Conservation (phyloP, 371 early-diverging fungal species). For the Basidiobolus meristosporus region DNA sequence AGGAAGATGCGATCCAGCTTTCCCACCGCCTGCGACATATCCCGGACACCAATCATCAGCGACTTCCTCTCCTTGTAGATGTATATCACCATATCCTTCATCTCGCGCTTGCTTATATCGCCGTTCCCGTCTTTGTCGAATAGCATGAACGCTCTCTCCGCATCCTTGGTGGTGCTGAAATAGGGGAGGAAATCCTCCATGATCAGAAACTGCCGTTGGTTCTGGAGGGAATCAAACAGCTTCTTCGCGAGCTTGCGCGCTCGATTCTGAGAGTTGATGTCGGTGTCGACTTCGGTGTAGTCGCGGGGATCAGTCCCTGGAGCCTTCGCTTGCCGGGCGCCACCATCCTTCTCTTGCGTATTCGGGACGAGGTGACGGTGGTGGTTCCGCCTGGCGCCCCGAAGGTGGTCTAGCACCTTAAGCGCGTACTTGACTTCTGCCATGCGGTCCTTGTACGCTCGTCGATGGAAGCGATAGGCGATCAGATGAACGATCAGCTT, state of each 20-base stretch:
- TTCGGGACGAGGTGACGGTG: not conserved
- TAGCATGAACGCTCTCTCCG: slow-evolving; percentile 33
- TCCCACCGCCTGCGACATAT: slow-evolving; percentile 43
- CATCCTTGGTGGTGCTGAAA: slow-evolving; percentile 25
- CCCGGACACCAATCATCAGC: slow-evolving; percentile 28
- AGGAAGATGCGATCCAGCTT: slow-evolving; percentile 40
- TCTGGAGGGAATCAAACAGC: slow-evolving; percentile 1
- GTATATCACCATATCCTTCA: slow-evolving; percentile 25
- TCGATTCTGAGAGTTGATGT: slow-evolving; percentile 4
- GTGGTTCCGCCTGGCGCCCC: not conserved
- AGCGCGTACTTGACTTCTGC: slow-evolving; percentile 2
- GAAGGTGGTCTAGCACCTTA: slow-evolving; percentile 4
- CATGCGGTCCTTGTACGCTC: slow-evolving; percentile 24
- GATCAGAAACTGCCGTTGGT: slow-evolving; percentile 6
- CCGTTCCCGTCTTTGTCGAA: slow-evolving; percentile 62
- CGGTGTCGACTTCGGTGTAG: not conserved
- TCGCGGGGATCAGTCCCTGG: not conserved
- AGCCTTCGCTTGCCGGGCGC: not conserved
- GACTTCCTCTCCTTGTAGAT: slow-evolving; percentile 45
- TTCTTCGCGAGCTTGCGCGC: slow-evolving; percentile 2
- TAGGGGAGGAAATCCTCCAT: slow-evolving; percentile 26
- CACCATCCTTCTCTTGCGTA: not conserved
- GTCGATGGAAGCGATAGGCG: slow-evolving; percentile 18
- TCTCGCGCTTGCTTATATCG: slow-evolving; percentile 37
- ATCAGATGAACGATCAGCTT: slow-evolving; percentile 13